A percentile compares a stretch with the other conserved stretches of the same genome.
phyloP scores from a whole-genome alignment of 495 filamentous ascomycete genomes.

The Penicillium herquei region DNA sequence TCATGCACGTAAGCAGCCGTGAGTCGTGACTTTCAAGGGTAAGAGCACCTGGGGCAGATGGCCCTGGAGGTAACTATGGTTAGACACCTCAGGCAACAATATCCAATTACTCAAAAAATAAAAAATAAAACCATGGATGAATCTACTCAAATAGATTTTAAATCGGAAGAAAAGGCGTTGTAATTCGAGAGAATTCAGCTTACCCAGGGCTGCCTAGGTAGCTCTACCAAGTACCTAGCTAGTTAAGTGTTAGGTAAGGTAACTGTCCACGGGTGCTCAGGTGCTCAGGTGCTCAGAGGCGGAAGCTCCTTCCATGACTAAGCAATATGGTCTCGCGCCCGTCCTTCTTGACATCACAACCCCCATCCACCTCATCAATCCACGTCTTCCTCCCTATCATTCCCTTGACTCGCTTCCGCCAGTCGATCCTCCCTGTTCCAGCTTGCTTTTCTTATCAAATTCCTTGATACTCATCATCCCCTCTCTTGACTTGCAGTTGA shows the following conservation, averaged over 20 bases:
- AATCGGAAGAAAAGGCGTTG: too few relatives aligned
- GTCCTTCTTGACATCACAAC: constrained; percentile 51
- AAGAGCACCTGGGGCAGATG: too few relatives aligned
- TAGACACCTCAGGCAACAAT: constrained; percentile 26
- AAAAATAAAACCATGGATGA: too few relatives aligned
- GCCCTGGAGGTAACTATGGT: neutral
- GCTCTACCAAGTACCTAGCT: too few relatives aligned
- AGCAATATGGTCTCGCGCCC: constrained; percentile 33
- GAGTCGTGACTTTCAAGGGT: neutral
- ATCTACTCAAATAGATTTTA: too few relatives aligned
- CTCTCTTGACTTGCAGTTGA: constrained; percentile 34
- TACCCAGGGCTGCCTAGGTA: too few relatives aligned
- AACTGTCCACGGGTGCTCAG: too few relatives aligned
- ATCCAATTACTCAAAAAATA: too few relatives aligned
- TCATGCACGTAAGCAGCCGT: neutral
- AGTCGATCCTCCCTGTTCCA: constrained; percentile 2
- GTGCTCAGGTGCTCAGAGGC: too few relatives aligned
- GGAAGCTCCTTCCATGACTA: constrained; percentile 40
- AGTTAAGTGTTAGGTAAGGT: too few relatives aligned
- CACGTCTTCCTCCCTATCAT: constrained; percentile 23
- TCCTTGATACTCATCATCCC: constrained; percentile 4
- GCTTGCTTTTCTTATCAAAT: too few relatives aligned
- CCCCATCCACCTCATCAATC: constrained; percentile 39
- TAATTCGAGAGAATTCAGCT: too few relatives aligned
- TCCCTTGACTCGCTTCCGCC: constrained; percentile 16